Evolutionary conservation across 805 yeast genomes (phyloP), one percentile per base, ranked within the genome.

Genomic region (Sungouiella thailandica): DNA sequence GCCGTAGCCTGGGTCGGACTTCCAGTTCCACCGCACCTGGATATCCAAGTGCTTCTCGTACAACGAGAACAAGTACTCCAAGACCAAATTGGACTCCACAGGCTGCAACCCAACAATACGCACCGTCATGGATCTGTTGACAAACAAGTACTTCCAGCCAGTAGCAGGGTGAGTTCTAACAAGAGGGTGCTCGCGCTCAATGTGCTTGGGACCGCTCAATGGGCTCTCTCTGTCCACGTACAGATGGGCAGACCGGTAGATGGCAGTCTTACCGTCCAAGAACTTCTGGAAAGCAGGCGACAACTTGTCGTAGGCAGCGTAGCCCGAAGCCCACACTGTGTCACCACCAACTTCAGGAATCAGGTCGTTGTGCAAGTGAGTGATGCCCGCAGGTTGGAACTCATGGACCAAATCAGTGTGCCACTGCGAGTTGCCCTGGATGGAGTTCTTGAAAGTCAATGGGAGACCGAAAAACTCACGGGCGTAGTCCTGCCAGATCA

Each of bases 321-420:
- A 74, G n/a, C 79, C 78, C 25, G 76, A 68, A 4, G 72, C 52
- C 76, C 77, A 74, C n/a, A 60, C 41, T 11, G 80, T 75, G 49
- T 75, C 80, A 39, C 80, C 80, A 31, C 80, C 80, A 19, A 64
- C 65, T 1, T 48, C 47, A 6, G 78, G 76, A 18, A 70, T 62
- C 13, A 74, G 60, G 45, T 74, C 76, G 47, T 69, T 60, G 44
- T 74, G 74, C 44, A 78, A 59, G 41, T 68, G 72, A 4, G 82
- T 74, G 43, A 69, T 58, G 15, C 76, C 78, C 2, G 81, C 72
- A 5, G 81, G 80, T 36, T 72, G 74, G 29, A 60, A 58, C 56
- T 76, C 81, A 45, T 74, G 78, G 26, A 69, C 69, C 32, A 76
- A 60, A 49, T 74, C 80, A 6, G 77, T 65, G 58, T 74, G 80